phyloP scores from a whole-genome alignment of 495 filamentous ascomycete species.

The Astrothelium subdiscretum region DNA sequence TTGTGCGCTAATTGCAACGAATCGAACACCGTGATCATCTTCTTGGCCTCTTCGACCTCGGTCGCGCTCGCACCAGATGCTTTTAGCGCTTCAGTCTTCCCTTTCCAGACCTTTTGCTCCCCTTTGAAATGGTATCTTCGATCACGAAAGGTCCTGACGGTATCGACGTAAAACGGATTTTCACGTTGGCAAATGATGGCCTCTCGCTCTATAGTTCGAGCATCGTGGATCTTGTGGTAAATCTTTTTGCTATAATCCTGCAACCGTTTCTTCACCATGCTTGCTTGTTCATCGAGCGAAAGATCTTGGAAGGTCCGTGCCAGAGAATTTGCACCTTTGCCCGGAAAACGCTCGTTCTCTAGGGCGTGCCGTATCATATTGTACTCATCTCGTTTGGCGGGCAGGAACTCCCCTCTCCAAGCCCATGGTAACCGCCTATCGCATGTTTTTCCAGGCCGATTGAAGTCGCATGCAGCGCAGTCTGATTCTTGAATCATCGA shows the following conservation, averaged over 20 bases:
- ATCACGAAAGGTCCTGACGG: slow-evolving; percentile 88
- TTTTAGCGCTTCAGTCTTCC: slow-evolving; percentile 80
- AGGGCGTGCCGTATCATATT: slow-evolving; percentile 94
- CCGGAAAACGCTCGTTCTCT: slow-evolving; percentile 87
- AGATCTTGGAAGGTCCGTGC: slow-evolving; percentile 72
- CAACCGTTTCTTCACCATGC: slow-evolving; percentile 71
- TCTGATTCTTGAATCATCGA: slow-evolving; percentile 96
- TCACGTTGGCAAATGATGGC: slow-evolving; percentile 98
- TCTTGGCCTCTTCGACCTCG: slow-evolving; percentile 90
- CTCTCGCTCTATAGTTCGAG: slow-evolving; percentile 83
- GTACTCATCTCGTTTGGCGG: slow-evolving; percentile 93
- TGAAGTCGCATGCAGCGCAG: slow-evolving; percentile 97
- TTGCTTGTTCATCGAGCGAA: slow-evolving; percentile 69
- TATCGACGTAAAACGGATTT: slow-evolving; percentile 98
- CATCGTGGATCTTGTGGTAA: slow-evolving; percentile 97
- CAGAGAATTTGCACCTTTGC: slow-evolving; percentile 54
- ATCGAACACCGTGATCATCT: slow-evolving; percentile 96
- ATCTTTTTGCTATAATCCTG: slow-evolving; percentile 96
- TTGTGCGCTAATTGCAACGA: slow-evolving; percentile 96
- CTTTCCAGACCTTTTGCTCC: slow-evolving; percentile 96
- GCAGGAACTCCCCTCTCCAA: slow-evolving; percentile 96
- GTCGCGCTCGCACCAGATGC: slow-evolving; percentile 58
- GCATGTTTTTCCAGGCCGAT: slow-evolving; percentile 92
- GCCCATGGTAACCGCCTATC: slow-evolving; percentile 93
- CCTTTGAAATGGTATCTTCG: slow-evolving; percentile 97